phyloP scores from a whole-genome alignment of 305 asterid species.

The Nicotiana rustica region DNA sequence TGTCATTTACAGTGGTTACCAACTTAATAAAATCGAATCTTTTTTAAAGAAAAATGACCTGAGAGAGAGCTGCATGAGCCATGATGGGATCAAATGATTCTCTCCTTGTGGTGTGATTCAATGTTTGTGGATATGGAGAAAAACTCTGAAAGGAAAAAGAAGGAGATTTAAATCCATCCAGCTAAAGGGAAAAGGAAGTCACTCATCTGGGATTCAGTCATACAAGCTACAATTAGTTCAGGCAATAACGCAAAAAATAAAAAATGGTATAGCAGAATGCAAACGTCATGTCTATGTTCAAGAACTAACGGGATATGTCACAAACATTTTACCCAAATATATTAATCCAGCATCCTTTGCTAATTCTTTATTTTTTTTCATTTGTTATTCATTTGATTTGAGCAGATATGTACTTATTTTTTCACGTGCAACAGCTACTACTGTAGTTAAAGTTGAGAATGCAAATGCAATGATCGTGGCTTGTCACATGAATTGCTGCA shows the following conservation, averaged over 20 bases:
- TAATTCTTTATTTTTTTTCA: no score
- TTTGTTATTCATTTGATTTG: no score
- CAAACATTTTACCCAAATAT: no score
- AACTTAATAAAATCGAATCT: conserved; percentile 32
- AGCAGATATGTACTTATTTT: no score
- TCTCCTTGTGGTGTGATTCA: background rate
- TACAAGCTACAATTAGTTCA: no score
- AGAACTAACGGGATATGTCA: no score
- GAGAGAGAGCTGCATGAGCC: conserved; percentile 66
- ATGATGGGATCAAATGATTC: conserved; percentile 37
- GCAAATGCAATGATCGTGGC: background rate
- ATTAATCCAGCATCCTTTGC: no score
- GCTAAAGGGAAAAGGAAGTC: no score
- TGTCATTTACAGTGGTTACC: background rate
- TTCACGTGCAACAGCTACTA: background rate
- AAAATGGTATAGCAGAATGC: no score
- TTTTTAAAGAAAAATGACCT: conserved; percentile 40
- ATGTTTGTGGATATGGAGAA: background rate
- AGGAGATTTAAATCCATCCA: background rate
- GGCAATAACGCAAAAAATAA: no score
- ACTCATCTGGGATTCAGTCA: no score
- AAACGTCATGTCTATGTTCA: no score
- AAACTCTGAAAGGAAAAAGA: background rate
- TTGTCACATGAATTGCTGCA: background rate
- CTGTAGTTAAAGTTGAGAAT: background rate